Evolutionary conservation across 306 rosid species (phyloP).

Genomic region (Gynostemma pentaphyllum): DNA sequence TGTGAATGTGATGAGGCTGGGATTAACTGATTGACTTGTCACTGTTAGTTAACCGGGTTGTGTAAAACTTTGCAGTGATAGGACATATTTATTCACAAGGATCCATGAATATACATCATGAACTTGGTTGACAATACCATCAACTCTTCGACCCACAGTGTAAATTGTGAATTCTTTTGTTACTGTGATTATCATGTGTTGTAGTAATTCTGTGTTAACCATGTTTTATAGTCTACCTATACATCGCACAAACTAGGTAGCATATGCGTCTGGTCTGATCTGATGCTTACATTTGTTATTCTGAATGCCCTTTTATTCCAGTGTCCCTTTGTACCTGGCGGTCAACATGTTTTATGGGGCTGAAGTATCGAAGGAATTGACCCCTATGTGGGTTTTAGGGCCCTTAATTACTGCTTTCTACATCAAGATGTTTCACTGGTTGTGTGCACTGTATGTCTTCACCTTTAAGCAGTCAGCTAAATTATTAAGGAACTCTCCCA

Average conservation of each 20-base stretch:
- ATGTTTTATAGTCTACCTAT: no score
- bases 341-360: slow-evolving; percentile 52
- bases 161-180: neutral
- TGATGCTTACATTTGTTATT: neutral
- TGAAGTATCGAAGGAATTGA: slow-evolving; percentile 69
- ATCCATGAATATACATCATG: neutral
- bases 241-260: neutral
- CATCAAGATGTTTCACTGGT: slow-evolving; percentile 42
- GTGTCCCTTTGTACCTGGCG: slow-evolving; percentile 60
- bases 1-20: neutral
- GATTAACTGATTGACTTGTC: neutral
- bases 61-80: no score
- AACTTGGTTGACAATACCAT: neutral
- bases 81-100: neutral
- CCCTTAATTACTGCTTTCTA: slow-evolving; percentile 55
- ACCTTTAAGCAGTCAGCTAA: slow-evolving; percentile 61
- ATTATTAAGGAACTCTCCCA: slow-evolving; percentile 41
- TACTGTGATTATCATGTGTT: neutral
- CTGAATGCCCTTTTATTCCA: slow-evolving; percentile 23
- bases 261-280: neutral
- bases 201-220: neutral
- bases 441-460: slow-evolving; percentile 52
- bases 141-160: neutral
- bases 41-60: no score
- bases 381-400: slow-evolving; percentile 76